Evolutionary conservation across 2,329 filamentous ascomycete species (phyloP), one percentile per base, ranked within the genome.

Genomic region (Cladorrhinum sp.): DNA sequence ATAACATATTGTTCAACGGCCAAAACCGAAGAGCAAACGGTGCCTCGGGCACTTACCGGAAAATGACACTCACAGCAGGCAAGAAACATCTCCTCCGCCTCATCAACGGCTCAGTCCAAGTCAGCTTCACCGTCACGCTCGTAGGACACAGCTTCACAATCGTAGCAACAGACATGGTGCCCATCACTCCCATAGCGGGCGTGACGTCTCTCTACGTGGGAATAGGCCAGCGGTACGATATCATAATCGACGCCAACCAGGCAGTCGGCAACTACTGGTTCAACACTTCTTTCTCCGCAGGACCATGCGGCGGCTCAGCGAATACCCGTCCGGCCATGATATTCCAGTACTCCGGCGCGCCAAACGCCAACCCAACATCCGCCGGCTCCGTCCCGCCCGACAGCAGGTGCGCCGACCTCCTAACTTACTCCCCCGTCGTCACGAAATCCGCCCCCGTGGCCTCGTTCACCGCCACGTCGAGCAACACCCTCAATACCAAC

Each of bases 141-240:
- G 78, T 76, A 49, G 75, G 75, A 2, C 80, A 84, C 65, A 71
- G 72, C 4, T 70, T 83, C 59, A 79, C 75, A 0, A 76, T 83
- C 55, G 77, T 83, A 27, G 74, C 77, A 6, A 77, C 76, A 38
- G 82, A 85, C 64, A 79, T 82, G 38, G 79, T 84, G 0, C 77
- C 79, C 0, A 71, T 83, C 58, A 68, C 75, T 54, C 79, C 84
- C 1, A 81, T 81, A 64, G 74, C 75, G 0, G 32, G 32, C 4
- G 80, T 79, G 0, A 71, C 77, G 4, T 73, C 77, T 22, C 71
- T 86, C 24, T 81, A 76, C 27, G 72, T 86, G 8, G 81, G 75
- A 24, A 74, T 85, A 58, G 77, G 71, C 53, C 77, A 71, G 69
- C 71, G 82, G 16, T 75, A 74, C 61, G 79, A 83, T 62, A 72